These are phyloP conservation scores for Fomitopsis palustris DNA, from an alignment of 1,284 basidiomycete species.

Conservation along the genomic window DNA sequence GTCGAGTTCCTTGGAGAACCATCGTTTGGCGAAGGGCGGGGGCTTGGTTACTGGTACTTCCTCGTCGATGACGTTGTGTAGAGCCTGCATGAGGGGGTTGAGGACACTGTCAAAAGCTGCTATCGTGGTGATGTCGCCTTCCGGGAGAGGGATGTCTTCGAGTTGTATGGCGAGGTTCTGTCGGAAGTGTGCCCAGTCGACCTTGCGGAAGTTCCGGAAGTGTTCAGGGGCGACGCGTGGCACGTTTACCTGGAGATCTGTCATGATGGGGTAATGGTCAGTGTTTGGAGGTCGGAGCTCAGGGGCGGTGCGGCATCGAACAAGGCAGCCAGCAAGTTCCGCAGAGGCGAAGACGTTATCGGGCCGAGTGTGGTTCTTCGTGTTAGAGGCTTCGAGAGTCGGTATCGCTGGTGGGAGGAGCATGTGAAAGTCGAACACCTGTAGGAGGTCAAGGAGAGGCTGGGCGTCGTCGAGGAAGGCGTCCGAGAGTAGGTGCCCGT, in stretches of 20 bases:
- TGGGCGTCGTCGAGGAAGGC: conserved; percentile 15
- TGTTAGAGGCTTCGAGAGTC: conserved; percentile 23
- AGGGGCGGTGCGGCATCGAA: conserved; percentile 15
- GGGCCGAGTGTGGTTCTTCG: conserved; percentile 27
- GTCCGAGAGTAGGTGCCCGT: conserved; percentile 34
- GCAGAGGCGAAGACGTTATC: conserved; percentile 33
- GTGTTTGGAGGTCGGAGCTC: conserved; percentile 12
- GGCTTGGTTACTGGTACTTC: conserved; percentile 22
- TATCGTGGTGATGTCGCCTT: conserved; percentile 11
- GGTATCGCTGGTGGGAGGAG: conserved; percentile 26
- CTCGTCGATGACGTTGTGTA: conserved; percentile 16
- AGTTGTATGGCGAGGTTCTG: conserved; percentile 8
- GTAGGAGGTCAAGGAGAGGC: conserved; percentile 19
- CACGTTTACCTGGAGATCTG: conserved; percentile 5
- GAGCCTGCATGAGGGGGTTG: conserved; percentile 12
- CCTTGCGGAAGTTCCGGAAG: conserved; percentile 18
- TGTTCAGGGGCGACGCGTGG: conserved; percentile 1
- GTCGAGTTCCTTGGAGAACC: conserved; percentile 26
- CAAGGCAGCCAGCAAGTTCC: conserved; percentile 12
- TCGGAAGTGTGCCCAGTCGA: conserved; percentile 24
- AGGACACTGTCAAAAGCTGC: conserved; percentile 10
- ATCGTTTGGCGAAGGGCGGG: conserved; percentile 23
- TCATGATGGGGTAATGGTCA: conserved; percentile 28
- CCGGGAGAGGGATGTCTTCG: not conserved
- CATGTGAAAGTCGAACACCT: conserved; percentile 20